Conservation (phyloP, 495 filamentous ascomycete species). For the Hyaloscypha bicolor region DNA sequence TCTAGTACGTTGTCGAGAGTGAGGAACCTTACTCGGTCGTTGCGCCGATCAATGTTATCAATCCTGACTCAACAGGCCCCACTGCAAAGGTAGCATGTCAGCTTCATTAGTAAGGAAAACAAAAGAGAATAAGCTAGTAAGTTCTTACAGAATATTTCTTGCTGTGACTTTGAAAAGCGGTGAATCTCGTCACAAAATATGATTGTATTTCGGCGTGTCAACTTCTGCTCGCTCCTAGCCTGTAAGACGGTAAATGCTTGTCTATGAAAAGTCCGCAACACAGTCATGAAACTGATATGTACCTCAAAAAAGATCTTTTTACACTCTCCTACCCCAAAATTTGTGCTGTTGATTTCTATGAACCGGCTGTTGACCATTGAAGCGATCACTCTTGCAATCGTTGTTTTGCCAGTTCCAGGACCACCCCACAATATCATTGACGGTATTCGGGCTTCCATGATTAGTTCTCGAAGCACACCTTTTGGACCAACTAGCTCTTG, state of each 20-base stretch:
- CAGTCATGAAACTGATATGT: background rate
- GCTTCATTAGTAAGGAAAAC: slow-evolving; percentile 2
- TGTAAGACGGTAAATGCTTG: slow-evolving; percentile 45
- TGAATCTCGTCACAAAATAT: slow-evolving; percentile 98
- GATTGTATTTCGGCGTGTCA: slow-evolving; percentile 88
- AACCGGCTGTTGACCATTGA: slow-evolving; percentile 76
- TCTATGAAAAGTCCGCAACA: slow-evolving; percentile 10
- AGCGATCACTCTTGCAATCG: slow-evolving; percentile 86
- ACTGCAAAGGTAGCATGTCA: slow-evolving; percentile 39
- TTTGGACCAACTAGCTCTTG: slow-evolving; percentile 84
- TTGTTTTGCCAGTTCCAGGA: slow-evolving; percentile 92
- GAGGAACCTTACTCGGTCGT: slow-evolving; percentile 67
- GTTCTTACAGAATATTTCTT: slow-evolving; percentile 73
- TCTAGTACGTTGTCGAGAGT: slow-evolving; percentile 2
- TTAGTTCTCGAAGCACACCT: slow-evolving; percentile 82
- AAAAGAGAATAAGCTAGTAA: slow-evolving; percentile 9
- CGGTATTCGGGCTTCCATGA: slow-evolving; percentile 81
- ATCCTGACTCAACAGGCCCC: slow-evolving; percentile 86
- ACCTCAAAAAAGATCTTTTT: slow-evolving; percentile 91
- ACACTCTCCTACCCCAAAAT: slow-evolving; percentile 82
- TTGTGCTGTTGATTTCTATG: slow-evolving; percentile 94
- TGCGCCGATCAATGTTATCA: slow-evolving; percentile 88
- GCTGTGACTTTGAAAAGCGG: slow-evolving; percentile 87
- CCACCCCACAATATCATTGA: slow-evolving; percentile 94
- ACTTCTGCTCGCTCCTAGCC: slow-evolving; percentile 69